Percentiles rank a stretch among this genome's conserved stretches.
Conservation (phyloP, 2,329 filamentous ascomycete species). For the Colletotrichum cereale region DNA sequence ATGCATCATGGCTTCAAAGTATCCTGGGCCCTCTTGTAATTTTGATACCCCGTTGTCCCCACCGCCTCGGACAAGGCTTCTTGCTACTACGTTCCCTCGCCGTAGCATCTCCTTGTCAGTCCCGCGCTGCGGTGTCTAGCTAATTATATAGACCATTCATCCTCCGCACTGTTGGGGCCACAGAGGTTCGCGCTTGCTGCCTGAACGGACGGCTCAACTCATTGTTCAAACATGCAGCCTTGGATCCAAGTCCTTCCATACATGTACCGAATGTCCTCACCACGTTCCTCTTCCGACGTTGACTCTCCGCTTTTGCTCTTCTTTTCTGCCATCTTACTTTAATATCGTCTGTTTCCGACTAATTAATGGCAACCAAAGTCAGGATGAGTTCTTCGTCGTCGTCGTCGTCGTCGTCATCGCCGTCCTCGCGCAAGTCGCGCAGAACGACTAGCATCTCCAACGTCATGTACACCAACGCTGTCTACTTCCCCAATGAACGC, state of each 20-base stretch:
- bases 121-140: conserved; percentile 28
- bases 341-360: not conserved
- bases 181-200: conserved; percentile 41
- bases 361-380: conserved; percentile 20
- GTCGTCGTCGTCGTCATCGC: conserved; percentile 54
- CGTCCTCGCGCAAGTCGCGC: conserved; percentile 60
- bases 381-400: conserved; percentile 55
- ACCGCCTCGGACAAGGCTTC: conserved; percentile 37
- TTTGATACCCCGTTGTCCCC: conserved; percentile 46
- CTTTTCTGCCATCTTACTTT: conserved; percentile 6
- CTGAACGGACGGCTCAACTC: conserved; percentile 35
- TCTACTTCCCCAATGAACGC: conserved; percentile 86
- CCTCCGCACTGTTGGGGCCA: conserved; percentile 28
- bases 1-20: conserved; percentile 55
- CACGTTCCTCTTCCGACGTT: conserved; percentile 24
- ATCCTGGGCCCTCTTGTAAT: conserved; percentile 53
- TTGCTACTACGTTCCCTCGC: conserved; percentile 36
- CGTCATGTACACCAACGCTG: conserved; percentile 77
- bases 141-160: conserved; percentile 39
- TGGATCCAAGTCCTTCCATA: conserved; percentile 33
- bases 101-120: conserved; percentile 32
- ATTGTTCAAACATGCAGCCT: conserved; percentile 38
- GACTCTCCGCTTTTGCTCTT: conserved; percentile 19
- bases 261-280: conserved; percentile 37
- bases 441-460: conserved; percentile 59